Evolutionary conservation across 1,284 basidiomycete species (phyloP).

Genomic region (Omphalotus olearius): DNA sequence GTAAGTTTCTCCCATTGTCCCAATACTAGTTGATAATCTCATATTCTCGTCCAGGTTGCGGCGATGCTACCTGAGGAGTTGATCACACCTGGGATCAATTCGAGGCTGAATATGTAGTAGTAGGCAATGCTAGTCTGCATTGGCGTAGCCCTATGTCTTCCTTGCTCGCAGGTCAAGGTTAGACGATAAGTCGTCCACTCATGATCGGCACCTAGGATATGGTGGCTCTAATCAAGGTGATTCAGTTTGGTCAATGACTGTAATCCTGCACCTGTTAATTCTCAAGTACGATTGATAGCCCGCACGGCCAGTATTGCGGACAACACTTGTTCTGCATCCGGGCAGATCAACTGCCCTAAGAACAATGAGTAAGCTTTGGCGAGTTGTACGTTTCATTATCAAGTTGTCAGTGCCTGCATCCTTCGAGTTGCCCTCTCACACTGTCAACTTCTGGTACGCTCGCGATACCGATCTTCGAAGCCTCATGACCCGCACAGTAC

Average conservation of each 20-base stretch:
- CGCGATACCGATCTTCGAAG: conserved; percentile 46
- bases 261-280: too few relatives aligned
- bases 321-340: too few relatives aligned
- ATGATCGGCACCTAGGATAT: too few relatives aligned
- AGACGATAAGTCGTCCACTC: too few relatives aligned
- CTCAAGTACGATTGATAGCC: too few relatives aligned
- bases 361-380: too few relatives aligned
- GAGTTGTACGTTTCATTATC: neutral
- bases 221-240: neutral
- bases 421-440: conserved; percentile 20
- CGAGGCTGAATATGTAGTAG: conserved; percentile 19
- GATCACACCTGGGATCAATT: conserved; percentile 24
- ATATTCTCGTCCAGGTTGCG: conserved; percentile 33
- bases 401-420: conserved; percentile 8
- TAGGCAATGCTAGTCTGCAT: neutral
- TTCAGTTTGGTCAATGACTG: neutral
- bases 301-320: too few relatives aligned
- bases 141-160: neutral
- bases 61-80: conserved; percentile 41
- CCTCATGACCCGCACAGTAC: conserved; percentile 38
- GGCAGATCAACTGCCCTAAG: too few relatives aligned
- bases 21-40: neutral
- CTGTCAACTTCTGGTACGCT: conserved; percentile 32
- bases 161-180: too few relatives aligned
- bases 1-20: conserved; percentile 34